Conservation (phyloP, 2,329 filamentous ascomycete genomes). For the Fusarium palustre region DNA sequence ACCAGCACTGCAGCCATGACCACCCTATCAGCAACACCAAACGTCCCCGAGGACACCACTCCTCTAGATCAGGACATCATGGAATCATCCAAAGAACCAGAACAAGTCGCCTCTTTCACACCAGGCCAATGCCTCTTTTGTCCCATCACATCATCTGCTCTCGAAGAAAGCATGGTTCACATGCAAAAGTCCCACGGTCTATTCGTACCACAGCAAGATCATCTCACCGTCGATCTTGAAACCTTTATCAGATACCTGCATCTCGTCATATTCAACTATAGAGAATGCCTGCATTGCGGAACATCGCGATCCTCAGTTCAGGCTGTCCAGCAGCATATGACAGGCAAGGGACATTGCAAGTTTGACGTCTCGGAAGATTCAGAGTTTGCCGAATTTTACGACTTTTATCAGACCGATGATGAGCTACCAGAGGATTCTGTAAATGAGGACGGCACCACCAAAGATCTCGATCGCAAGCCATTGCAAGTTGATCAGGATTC, state of each 20-base stretch:
- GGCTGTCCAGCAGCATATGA: constrained; percentile 18
- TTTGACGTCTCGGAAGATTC: constrained; percentile 4
- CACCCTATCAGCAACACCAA: no score
- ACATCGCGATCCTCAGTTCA: background rate
- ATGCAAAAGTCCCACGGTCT: constrained; percentile 14
- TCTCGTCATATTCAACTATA: constrained; percentile 3
- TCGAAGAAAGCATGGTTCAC: constrained; percentile 6
- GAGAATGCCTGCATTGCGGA: constrained; percentile 15
- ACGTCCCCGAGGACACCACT: background rate
- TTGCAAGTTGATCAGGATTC: constrained; percentile 1
- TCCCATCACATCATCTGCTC: background rate
- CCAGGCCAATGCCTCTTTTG: constrained; percentile 17
- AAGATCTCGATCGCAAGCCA: accelerated
- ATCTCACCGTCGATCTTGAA: constrained; percentile 15
- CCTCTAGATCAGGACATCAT: background rate
- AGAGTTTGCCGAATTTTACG: constrained; percentile 20
- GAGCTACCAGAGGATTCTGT: accelerated
- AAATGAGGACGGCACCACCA: accelerated
- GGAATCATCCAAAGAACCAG: background rate
- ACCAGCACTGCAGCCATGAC: background rate
- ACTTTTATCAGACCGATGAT: background rate
- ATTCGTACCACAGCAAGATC: constrained; percentile 1
- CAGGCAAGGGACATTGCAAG: constrained; percentile 18
- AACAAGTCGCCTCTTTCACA: background rate
- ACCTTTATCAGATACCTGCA: background rate